Evolutionary conservation across 345 rosid genomes (phyloP).

Genomic region (Aquilaria malaccensis): DNA sequence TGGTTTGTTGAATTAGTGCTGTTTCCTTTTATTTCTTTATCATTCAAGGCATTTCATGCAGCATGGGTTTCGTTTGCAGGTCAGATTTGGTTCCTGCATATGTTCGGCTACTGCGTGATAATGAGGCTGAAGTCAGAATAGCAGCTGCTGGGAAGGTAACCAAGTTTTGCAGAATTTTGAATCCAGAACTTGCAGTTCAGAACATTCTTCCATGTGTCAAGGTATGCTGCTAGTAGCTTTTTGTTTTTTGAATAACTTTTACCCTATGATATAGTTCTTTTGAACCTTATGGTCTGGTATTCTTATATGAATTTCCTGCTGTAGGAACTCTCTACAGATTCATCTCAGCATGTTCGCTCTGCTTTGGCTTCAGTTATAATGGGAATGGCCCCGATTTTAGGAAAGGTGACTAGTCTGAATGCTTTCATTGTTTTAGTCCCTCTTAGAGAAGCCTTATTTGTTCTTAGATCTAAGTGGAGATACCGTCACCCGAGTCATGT

Average conservation of each 20-base stretch:
- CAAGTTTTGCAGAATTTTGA: slow-evolving; percentile 49
- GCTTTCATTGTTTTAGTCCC: not conserved
- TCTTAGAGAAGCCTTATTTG: not conserved
- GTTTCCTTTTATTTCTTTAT: not conserved
- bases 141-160: slow-evolving; percentile 63
- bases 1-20: not conserved
- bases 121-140: slow-evolving; percentile 62
- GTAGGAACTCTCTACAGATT: slow-evolving; percentile 72
- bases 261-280: not conserved
- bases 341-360: slow-evolving; percentile 76
- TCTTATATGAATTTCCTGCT: slow-evolving; percentile 14
- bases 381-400: slow-evolving; percentile 87
- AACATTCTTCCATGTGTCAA: slow-evolving; percentile 60
- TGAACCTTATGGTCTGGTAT: slow-evolving; percentile 1
- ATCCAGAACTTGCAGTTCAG: slow-evolving; percentile 51
- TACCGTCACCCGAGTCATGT: not conserved
- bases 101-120: slow-evolving; percentile 60
- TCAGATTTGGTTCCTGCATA: slow-evolving; percentile 51
- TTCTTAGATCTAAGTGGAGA: not conserved
- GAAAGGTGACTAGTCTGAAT: slow-evolving; percentile 31
- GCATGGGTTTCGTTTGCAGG: slow-evolving; percentile 22
- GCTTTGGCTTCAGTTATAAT: slow-evolving; percentile 85
- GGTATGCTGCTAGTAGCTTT: slow-evolving; percentile 18
- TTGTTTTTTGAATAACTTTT: slow-evolving; percentile 1
- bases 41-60: not conserved